Percentiles rank a stretch among this genome's conserved stretches.
Evolutionary conservation across 805 yeast species (phyloP).

Genomic region (Candida germanica): DNA sequence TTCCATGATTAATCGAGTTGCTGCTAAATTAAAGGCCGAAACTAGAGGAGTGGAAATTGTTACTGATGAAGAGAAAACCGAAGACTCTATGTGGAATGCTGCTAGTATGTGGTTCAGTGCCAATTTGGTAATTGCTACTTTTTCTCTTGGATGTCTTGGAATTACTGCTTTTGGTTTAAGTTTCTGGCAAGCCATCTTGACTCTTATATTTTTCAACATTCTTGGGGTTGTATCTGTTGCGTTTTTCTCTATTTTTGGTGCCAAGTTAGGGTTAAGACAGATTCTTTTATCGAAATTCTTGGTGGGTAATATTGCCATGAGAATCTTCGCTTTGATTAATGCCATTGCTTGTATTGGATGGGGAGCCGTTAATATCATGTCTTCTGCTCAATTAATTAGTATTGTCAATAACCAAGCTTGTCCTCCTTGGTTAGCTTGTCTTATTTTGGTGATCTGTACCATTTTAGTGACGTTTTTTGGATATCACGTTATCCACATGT

Average conservation of each 20-base stretch:
- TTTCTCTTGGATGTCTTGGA: conserved; percentile 66
- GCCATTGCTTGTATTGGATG: conserved; percentile 89
- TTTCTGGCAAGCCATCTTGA: conserved; percentile 68
- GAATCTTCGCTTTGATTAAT: conserved; percentile 75
- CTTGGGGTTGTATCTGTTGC: conserved; percentile 81
- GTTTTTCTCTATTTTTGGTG: conserved; percentile 78
- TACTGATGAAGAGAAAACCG: conserved; percentile 74
- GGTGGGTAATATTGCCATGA: conserved; percentile 70
- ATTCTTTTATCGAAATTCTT: conserved; percentile 77
- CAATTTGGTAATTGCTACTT: conserved; percentile 81
- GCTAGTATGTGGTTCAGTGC: conserved; percentile 92
- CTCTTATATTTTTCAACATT: conserved; percentile 68
- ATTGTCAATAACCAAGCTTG: conserved; percentile 63
- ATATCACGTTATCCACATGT: conserved; percentile 73
- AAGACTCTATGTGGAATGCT: conserved; percentile 62
- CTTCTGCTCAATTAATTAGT: conserved; percentile 79
- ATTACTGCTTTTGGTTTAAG: conserved; percentile 61
- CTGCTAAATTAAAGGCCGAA: conserved; percentile 38
- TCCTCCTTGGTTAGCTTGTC: conserved; percentile 91
- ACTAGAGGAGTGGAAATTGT: conserved; percentile 77
- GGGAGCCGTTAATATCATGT: conserved; percentile 91
- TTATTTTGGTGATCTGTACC: conserved; percentile 66
- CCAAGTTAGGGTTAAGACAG: conserved; percentile 82
- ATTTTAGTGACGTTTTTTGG: conserved; percentile 79
- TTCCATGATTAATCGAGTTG: conserved; percentile 27